Base-by-base conservation (phyloP, 768 basidiomycete genomes). In the Termitomyces sp. region DNA sequence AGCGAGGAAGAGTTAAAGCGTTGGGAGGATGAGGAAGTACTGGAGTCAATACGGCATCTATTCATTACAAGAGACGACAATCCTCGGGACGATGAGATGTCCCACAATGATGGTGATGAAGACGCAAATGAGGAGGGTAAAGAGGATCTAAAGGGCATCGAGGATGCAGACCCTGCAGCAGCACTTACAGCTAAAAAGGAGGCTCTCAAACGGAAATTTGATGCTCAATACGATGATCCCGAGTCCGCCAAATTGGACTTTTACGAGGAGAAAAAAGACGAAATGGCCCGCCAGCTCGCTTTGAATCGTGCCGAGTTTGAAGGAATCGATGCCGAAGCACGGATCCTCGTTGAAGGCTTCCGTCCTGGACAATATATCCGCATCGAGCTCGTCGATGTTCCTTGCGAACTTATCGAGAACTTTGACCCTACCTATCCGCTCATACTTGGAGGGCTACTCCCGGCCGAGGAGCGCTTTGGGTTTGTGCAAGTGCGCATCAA, bases 401-500 rank as follows among this genome's bases (percentile, higher is more conserved):
- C 97, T 0, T 88, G 85, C 75, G 95, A 98, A 72, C 82, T 99
- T 76, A 80, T 97, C 49, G 89, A 94, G 63, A 77, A 98, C 73
- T 99, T 99, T 70, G 89, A 98, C 68, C 92, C 96, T 2, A 74
- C 80, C 8, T 95, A 89, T 64, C 97, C 97, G 5, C 85, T 98
- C 68, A 79, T 99, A 61, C 82, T 98, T 52, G 97, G 97, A 14
- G 97, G 96, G 1, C 80, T 98, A 7, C 80, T 95, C 4, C 81
- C 91, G 0, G 84, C 92, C 0, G 97, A 99, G 73, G 92, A 95
- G 72, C 82, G 87, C 21, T 94, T 97, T 66, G 95, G 95, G 1
- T 96, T 87, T 74, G 80, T 98, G 19, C 95, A 98, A 71, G 95
- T 95, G 32, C 85, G 97, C 54, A 86, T 98, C 72, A 99, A 99